Percentiles rank a stretch among this genome's conserved stretches.
phyloP scores from a whole-genome alignment of 495 filamentous ascomycete genomes.

The Penicillium simplicissimum region DNA sequence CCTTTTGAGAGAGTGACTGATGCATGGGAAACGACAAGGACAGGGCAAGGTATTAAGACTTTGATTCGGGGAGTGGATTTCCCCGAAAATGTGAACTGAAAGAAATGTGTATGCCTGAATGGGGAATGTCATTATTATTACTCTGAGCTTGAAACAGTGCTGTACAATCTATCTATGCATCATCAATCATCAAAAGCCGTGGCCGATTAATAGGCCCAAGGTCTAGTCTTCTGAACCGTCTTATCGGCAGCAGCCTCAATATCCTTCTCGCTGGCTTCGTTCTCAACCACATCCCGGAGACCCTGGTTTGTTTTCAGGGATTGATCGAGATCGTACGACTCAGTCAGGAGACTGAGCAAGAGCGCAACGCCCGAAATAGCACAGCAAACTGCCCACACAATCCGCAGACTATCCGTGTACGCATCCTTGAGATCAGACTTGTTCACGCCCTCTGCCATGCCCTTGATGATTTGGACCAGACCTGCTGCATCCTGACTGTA shows the following conservation, averaged over 20 bases:
- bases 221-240: conserved; percentile 8
- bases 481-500: conserved; percentile 60
- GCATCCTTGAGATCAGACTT: conserved; percentile 51
- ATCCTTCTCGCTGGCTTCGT: conserved; percentile 17
- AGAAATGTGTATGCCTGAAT: not conserved
- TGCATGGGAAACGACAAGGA: conserved; percentile 76
- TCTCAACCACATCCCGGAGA: conserved; percentile 15
- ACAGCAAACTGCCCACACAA: conserved; percentile 59
- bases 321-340: conserved; percentile 55
- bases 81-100: not conserved
- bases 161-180: conserved; percentile 14
- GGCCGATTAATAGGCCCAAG: conserved; percentile 20
- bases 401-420: conserved; percentile 57
- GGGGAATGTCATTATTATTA: conserved; percentile 7
- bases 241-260: conserved; percentile 14
- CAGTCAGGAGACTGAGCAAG: conserved; percentile 49
- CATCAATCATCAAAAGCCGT: conserved; percentile 3
- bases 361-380: conserved; percentile 52
- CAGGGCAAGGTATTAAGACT: conserved; percentile 81
- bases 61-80: conserved; percentile 63
- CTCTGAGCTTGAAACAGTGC: not conserved
- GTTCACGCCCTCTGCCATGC: conserved; percentile 44
- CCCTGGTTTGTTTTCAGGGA: conserved; percentile 41
- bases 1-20: conserved; percentile 70
- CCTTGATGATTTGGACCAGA: conserved; percentile 59